Conservation (phyloP, 2,329 filamentous ascomycete genomes). For the Camptophora hylomeconis region DNA sequence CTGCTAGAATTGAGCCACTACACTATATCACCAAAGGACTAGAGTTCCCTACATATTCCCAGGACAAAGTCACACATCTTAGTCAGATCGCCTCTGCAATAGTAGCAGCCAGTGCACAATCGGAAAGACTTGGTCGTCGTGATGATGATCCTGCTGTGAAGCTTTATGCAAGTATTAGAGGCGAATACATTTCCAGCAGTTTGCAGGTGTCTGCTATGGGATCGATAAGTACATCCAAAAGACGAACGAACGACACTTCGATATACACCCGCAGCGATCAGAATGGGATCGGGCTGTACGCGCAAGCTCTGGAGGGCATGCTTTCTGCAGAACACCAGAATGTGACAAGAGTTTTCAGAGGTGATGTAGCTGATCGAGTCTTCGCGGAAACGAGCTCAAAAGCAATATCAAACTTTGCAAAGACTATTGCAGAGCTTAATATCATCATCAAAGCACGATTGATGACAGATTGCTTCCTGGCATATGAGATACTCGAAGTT, state of each 20-base stretch:
- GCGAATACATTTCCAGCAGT: constrained; percentile 70
- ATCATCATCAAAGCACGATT: constrained; percentile 76
- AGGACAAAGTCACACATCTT: constrained; percentile 62
- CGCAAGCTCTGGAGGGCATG: constrained; percentile 73
- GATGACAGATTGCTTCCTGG: constrained; percentile 82
- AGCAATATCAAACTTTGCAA: constrained; percentile 67
- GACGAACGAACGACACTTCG: constrained; percentile 55
- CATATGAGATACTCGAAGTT: constrained; percentile 89
- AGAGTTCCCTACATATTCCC: constrained; percentile 67
- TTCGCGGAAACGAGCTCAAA: constrained; percentile 68
- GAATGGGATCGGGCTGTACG: constrained; percentile 84
- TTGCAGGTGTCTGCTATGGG: constrained; percentile 78
- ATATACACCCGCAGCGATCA: constrained; percentile 79
- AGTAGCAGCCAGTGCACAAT: constrained; percentile 44
- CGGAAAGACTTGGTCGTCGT: constrained; percentile 32
- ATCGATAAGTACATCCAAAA: constrained; percentile 69
- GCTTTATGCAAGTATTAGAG: constrained; percentile 75
- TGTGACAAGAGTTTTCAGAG: constrained; percentile 71
- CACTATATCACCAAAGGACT: constrained; percentile 80
- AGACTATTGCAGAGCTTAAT: constrained; percentile 80
- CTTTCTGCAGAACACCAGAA: constrained; percentile 84
- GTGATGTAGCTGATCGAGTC: constrained; percentile 70
- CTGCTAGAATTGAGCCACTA: constrained; percentile 70
- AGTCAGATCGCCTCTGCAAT: constrained; percentile 69
- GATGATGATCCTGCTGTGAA: constrained; percentile 60